Evolutionary conservation across 306 rosid genomes (phyloP), one percentile per base, ranked within the genome.

Genomic region (Sesbania bispinosa): DNA sequence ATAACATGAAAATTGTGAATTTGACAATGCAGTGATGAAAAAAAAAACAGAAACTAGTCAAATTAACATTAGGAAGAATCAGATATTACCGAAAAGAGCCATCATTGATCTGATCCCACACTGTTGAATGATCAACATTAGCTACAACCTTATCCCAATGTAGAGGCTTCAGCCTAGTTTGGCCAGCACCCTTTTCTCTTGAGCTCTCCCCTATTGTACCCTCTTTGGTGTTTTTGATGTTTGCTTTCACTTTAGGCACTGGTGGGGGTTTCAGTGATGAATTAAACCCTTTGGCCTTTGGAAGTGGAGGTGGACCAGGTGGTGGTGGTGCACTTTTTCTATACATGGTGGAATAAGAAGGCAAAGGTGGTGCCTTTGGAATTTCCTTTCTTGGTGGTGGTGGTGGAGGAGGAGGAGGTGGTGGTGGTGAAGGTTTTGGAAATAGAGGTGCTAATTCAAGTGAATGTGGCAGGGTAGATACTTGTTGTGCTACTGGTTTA

Each of bases 101-200:
- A 51, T 85, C 96, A 60, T 84, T 81, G 79, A 93, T 84, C 85
- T 85, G 83, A 80, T 92, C 89, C 96, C 96, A 92, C 50, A 88
- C 97, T 54, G 88, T 85, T 42, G 93, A 84, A 74, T 85, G 98
- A 79, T 90, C 93, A 71, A 77, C 93, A 70, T 77, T 86, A 4
- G 97, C 90, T 32, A 53, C 76, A 51, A 90, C 96, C 83, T 93
- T 93, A 80, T 93, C 98, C 98, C 98, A 90, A 53, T 88, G 97
- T 57, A 93, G 80, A 35, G 96, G 97, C 81, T 90, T 93, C 74
- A 90, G 73, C 87, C 75, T 90, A 39, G 67, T 77, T 71, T 77
- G 85, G 11, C 66, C 76, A 7, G 14, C 46, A 55, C 62, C 77
- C 10, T 47, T 76, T 7, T 67, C 81, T 41, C 69, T 68, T 59